phyloP scores from a whole-genome alignment of 768 basidiomycete species.

The Pleurotus pulmonarius region DNA sequence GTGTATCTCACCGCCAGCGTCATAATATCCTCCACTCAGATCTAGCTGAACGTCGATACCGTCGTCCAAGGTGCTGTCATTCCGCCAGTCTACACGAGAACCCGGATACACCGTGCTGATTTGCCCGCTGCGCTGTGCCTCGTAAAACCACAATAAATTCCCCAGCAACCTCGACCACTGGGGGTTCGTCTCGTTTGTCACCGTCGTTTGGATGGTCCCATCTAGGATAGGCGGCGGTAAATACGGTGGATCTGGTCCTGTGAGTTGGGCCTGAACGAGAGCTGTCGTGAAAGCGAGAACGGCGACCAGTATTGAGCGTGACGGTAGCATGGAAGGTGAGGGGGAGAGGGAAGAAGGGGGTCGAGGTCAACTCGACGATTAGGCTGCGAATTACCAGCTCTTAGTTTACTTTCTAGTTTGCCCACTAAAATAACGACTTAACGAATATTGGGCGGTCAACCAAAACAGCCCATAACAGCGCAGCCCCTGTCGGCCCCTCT shows the following conservation, averaged over 20 bases:
- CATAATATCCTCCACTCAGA: slow-evolving; percentile 83
- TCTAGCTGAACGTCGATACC: slow-evolving; percentile 73
- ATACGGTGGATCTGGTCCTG: slow-evolving; percentile 63
- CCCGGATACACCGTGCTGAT: slow-evolving; percentile 43
- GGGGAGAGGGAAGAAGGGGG: slow-evolving; percentile 9
- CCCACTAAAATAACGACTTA: too few relatives aligned
- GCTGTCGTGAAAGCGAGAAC: slow-evolving; percentile 20
- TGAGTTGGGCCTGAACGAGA: slow-evolving; percentile 47
- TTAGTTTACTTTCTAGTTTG: not conserved
- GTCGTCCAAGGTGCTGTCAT: slow-evolving; percentile 74
- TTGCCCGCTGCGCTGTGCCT: slow-evolving; percentile 82
- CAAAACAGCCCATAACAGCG: too few relatives aligned
- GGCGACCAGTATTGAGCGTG: slow-evolving; percentile 19
- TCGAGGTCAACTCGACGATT: slow-evolving; percentile 1
- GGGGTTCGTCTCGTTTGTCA: slow-evolving; percentile 49
- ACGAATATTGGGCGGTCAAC: too few relatives aligned
- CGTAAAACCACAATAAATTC: slow-evolving; percentile 83
- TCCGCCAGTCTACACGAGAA: slow-evolving; percentile 78
- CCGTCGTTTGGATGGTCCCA: slow-evolving; percentile 46
- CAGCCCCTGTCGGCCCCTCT: too few relatives aligned
- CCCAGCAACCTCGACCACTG: slow-evolving; percentile 86
- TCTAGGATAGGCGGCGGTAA: slow-evolving; percentile 56
- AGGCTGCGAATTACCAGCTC: not conserved
- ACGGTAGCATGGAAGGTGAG: slow-evolving; percentile 8
- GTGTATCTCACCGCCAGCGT: slow-evolving; percentile 71